Conservation (phyloP, 2,329 filamentous ascomycete species). For the Chrysoporthe austroafricana region DNA sequence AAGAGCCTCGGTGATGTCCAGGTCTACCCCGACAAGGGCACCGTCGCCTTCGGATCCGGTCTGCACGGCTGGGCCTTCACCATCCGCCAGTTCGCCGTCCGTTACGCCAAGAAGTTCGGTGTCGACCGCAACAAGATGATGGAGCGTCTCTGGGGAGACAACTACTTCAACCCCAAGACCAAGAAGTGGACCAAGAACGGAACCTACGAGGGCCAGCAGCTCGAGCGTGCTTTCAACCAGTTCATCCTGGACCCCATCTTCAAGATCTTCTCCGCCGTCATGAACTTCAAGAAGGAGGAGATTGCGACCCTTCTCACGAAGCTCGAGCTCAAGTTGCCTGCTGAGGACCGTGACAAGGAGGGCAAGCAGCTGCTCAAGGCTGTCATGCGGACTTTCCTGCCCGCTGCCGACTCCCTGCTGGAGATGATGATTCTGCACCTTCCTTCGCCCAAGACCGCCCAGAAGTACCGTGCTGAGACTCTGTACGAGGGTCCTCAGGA, state of each 20-base stretch:
- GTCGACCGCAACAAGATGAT: slow-evolving; percentile 99
- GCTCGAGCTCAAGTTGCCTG: slow-evolving; percentile 88
- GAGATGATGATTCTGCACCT: slow-evolving; percentile 99
- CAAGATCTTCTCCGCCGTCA: slow-evolving; percentile 95
- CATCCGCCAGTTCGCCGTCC: slow-evolving; percentile 92
- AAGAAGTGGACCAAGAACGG: slow-evolving; percentile 99
- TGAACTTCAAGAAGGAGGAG: slow-evolving; percentile 99
- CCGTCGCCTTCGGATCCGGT: slow-evolving; percentile 98
- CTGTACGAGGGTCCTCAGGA: slow-evolving; percentile 97
- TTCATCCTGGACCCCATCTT: slow-evolving; percentile 99
- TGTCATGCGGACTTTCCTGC: slow-evolving; percentile 98
- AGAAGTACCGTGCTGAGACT: slow-evolving; percentile 97
- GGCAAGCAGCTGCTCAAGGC: slow-evolving; percentile 98
- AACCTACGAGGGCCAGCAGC: slow-evolving; percentile 80
- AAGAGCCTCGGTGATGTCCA: slow-evolving; percentile 96
- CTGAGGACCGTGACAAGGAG: slow-evolving; percentile 89
- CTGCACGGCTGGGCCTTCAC: slow-evolving; percentile 99
- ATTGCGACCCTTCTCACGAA: slow-evolving; percentile 81
- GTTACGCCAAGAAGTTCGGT: slow-evolving; percentile 99
- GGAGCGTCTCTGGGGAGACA: slow-evolving; percentile 99
- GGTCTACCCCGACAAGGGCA: slow-evolving; percentile 97
- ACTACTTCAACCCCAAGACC: slow-evolving; percentile 99
- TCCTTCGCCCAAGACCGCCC: slow-evolving; percentile 91
- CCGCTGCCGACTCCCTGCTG: slow-evolving; percentile 94
- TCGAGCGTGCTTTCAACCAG: slow-evolving; percentile 99